These are phyloP conservation scores for Cryptococcus amylolentus DNA, from an alignment of 1,284 basidiomycete species.

Conservation along the genomic window DNA sequence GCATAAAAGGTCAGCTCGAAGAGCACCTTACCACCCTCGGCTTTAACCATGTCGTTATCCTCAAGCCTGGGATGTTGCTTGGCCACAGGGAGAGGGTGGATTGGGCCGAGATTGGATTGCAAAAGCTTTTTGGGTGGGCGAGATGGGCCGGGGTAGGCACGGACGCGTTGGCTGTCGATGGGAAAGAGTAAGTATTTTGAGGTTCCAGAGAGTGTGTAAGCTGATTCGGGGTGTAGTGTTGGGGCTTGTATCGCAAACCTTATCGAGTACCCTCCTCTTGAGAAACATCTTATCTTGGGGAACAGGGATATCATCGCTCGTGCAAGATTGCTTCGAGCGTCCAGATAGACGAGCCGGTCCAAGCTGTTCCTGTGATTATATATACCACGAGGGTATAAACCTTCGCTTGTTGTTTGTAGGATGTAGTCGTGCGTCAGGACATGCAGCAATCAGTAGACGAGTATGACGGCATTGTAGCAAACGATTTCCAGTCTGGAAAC, in stretches of 20 bases:
- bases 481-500: too few species aligned
- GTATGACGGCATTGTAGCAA: too few species aligned
- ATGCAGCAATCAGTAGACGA: too few species aligned
- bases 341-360: neutral
- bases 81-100: constrained; percentile 29
- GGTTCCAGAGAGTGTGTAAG: neutral
- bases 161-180: constrained; percentile 17
- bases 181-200: constrained; percentile 23
- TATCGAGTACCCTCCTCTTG: constrained; percentile 25
- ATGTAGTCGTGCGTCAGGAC: too few species aligned
- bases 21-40: constrained; percentile 33
- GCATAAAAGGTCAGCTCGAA: constrained; percentile 45
- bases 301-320: constrained; percentile 28
- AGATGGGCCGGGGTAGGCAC: constrained; percentile 22
- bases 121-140: constrained; percentile 15
- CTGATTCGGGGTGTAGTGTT: constrained; percentile 18
- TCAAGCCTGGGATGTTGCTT: constrained; percentile 39
- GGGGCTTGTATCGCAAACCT: constrained; percentile 40
- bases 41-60: constrained; percentile 38
- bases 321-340: constrained; percentile 22
- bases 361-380: too few species aligned
- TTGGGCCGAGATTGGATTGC: constrained; percentile 11
- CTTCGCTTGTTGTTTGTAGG: neutral
- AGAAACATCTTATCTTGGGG: constrained; percentile 21
- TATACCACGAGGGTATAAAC: too few species aligned